These are phyloP conservation scores for Dactylellina haptotyla DNA, from an alignment of 2,329 filamentous ascomycete species.

Conservation along the genomic window DNA sequence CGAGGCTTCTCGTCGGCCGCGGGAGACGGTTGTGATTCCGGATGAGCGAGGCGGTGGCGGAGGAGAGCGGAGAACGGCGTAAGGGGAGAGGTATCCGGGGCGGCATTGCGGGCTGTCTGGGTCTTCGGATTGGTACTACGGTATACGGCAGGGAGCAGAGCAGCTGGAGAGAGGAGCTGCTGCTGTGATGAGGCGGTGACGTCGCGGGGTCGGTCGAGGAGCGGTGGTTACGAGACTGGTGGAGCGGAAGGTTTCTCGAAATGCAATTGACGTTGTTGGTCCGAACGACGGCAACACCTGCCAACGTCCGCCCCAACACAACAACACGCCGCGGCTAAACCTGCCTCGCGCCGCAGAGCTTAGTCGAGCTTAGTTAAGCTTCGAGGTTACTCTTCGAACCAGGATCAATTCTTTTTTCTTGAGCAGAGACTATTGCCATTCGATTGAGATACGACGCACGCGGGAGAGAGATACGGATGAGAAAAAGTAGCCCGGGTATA, in stretches of 20 bases:
- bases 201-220: constrained; percentile 21
- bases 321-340: too few relatives aligned
- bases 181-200: not conserved
- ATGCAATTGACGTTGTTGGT: constrained; percentile 49
- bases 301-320: too few relatives aligned
- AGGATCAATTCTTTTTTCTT: too few relatives aligned
- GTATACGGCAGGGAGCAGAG: not conserved
- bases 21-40: constrained; percentile 40
- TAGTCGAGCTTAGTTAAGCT: too few relatives aligned
- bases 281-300: constrained; percentile 18
- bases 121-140: not conserved
- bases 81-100: constrained; percentile 50
- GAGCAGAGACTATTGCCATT: too few relatives aligned
- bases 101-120: constrained; percentile 37
- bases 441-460: too few relatives aligned
- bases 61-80: constrained; percentile 53
- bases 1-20: constrained; percentile 34
- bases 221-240: constrained; percentile 1
- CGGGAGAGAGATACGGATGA: not conserved
- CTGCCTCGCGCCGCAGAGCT: too few relatives aligned
- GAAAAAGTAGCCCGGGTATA: not conserved
- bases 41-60: constrained; percentile 49
- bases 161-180: constrained; percentile 25
- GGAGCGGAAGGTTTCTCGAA: constrained; percentile 40
- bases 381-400: too few relatives aligned